Percentiles rank a stretch among this genome's conserved stretches.
These are phyloP conservation scores for Lophiotrema nucula DNA, from an alignment of 495 filamentous ascomycete species.

Conservation along the genomic window DNA sequence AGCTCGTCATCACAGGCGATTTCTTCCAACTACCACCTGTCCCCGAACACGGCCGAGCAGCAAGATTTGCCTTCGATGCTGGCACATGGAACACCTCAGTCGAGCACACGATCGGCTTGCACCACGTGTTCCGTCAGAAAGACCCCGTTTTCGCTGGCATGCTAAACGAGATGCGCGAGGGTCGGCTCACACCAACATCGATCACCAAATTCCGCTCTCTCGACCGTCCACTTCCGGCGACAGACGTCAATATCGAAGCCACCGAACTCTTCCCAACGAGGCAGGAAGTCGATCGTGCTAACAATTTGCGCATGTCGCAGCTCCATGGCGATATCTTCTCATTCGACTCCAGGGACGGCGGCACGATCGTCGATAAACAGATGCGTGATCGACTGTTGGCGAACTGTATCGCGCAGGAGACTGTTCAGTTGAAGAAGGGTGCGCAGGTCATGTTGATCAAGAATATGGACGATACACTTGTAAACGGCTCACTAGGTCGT, in stretches of 20 bases:
- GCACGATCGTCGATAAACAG: slow-evolving; percentile 62
- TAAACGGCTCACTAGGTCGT: slow-evolving; percentile 89
- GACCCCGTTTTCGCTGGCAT: slow-evolving; percentile 94
- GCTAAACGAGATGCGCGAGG: slow-evolving; percentile 96
- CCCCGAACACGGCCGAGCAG: slow-evolving; percentile 68
- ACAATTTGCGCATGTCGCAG: slow-evolving; percentile 66
- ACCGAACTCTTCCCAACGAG: slow-evolving; percentile 96
- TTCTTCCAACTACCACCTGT: slow-evolving; percentile 98
- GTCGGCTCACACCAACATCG: slow-evolving; percentile 68
- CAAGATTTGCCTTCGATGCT: slow-evolving; percentile 91
- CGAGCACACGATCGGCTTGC: slow-evolving; percentile 91
- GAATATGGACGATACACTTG: slow-evolving; percentile 89
- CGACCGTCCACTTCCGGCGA: slow-evolving; percentile 60
- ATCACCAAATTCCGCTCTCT: slow-evolving; percentile 69
- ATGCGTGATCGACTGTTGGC: slow-evolving; percentile 73
- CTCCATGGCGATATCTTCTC: slow-evolving; percentile 65
- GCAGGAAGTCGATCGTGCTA: slow-evolving; percentile 83
- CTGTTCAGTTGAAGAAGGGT: slow-evolving; percentile 79
- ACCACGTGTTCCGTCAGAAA: slow-evolving; percentile 92
- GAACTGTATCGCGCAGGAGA: slow-evolving; percentile 88
- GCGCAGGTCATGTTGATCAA: slow-evolving; percentile 99
- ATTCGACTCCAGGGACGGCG: slow-evolving; percentile 74
- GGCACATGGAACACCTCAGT: slow-evolving; percentile 88
- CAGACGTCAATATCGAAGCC: slow-evolving; percentile 75
- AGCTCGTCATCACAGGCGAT: slow-evolving; percentile 92